Conservation (phyloP, 495 filamentous ascomycete species). For the Astrothelium subdiscretum region DNA sequence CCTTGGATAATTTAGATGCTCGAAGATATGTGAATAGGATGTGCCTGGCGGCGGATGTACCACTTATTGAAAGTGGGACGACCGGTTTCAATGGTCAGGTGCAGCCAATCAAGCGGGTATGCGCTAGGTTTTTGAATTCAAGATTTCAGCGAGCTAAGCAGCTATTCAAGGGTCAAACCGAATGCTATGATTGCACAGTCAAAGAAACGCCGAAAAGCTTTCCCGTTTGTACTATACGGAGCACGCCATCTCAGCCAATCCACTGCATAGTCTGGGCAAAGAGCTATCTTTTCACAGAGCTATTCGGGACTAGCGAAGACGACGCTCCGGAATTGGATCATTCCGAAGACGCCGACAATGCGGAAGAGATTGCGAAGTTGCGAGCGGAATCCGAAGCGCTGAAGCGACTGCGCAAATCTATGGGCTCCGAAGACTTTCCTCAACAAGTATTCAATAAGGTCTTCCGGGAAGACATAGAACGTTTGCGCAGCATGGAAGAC, state of each 20-base stretch:
- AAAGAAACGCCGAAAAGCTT: conserved; percentile 86
- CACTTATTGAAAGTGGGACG: conserved; percentile 91
- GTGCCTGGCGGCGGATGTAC: conserved; percentile 85
- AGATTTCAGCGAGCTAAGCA: neutral
- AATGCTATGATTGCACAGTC: conserved; percentile 89
- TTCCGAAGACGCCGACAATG: conserved; percentile 72
- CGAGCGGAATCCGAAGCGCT: conserved; percentile 71
- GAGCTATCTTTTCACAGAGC: conserved; percentile 86
- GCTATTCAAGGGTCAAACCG: conserved; percentile 57
- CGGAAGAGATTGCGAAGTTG: conserved; percentile 76
- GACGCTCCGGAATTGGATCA: conserved; percentile 64
- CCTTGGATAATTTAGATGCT: conserved; percentile 90
- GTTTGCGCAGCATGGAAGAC: conserved; percentile 78
- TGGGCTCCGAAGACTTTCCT: conserved; percentile 69
- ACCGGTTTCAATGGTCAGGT: conserved; percentile 98
- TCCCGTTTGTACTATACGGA: conserved; percentile 93
- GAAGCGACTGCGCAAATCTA: conserved; percentile 68
- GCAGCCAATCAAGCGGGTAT: conserved; percentile 80
- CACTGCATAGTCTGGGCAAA: conserved; percentile 99
- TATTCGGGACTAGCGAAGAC: conserved; percentile 87
- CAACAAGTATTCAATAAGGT: conserved; percentile 85
- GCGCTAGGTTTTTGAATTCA: neutral
- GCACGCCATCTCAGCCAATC: conserved; percentile 87
- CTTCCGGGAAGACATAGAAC: conserved; percentile 72
- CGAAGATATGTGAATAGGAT: conserved; percentile 93